phyloP scores from a whole-genome alignment of 2,329 filamentous ascomycete species.

The Pseudogymnoascus verrucosus region DNA sequence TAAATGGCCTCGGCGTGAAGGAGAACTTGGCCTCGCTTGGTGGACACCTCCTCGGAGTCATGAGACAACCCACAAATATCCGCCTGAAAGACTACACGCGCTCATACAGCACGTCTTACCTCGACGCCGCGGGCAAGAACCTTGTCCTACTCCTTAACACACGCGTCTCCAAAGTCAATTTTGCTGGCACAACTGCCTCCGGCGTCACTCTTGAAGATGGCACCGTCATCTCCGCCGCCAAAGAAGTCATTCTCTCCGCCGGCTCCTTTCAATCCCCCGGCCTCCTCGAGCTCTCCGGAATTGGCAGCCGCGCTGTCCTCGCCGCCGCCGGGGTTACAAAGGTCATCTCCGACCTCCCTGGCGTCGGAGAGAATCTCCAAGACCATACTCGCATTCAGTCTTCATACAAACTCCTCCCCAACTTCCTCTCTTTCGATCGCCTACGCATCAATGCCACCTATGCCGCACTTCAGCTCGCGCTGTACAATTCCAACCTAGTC shows the following conservation, averaged over 20 bases:
- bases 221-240: slow-evolving; percentile 14
- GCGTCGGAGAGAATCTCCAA: slow-evolving; percentile 44
- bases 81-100: slow-evolving; percentile 38
- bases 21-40: slow-evolving; percentile 38
- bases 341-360: slow-evolving; percentile 37
- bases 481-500: slow-evolving; percentile 14
- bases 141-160: slow-evolving; percentile 75
- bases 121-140: slow-evolving; percentile 40
- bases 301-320: slow-evolving; percentile 39
- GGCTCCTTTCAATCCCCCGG: slow-evolving; percentile 46
- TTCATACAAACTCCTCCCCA: slow-evolving; percentile 19
- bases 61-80: slow-evolving; percentile 42
- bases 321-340: slow-evolving; percentile 34
- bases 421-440: slow-evolving; percentile 16
- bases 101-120: slow-evolving; percentile 40
- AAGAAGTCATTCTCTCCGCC: slow-evolving; percentile 42
- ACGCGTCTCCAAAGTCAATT: slow-evolving; percentile 71
- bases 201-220: slow-evolving; percentile 13
- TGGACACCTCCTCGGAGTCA: slow-evolving; percentile 43
- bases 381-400: slow-evolving; percentile 30
- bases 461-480: slow-evolving; percentile 28
- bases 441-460: slow-evolving; percentile 22
- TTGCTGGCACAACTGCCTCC: slow-evolving; percentile 11
- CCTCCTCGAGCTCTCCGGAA: slow-evolving; percentile 43
- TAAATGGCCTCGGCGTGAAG: slow-evolving; percentile 37